Percentiles rank a stretch among this genome's conserved stretches.
Conservation (phyloP, 1,284 basidiomycete genomes). For the Calocybe gambosa region DNA sequence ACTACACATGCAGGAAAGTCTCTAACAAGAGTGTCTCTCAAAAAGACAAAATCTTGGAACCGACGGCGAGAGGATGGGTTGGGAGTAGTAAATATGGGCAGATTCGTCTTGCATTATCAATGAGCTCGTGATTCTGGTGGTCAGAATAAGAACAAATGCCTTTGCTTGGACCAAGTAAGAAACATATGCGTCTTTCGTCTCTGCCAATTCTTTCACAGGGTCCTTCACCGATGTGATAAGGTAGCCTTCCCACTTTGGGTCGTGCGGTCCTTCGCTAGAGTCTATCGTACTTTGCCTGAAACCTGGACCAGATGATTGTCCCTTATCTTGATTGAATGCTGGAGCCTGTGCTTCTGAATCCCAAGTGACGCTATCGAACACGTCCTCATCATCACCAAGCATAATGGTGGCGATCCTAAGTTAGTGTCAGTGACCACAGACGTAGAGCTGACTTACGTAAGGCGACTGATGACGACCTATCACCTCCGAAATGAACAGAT, state of each 20-base stretch:
- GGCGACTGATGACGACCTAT: conserved; percentile 3
- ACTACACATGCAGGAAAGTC: conserved; percentile 97
- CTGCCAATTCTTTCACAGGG: conserved; percentile 91
- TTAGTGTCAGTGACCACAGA: not conserved
- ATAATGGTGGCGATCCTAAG: conserved; percentile 31
- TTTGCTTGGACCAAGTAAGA: conserved; percentile 90
- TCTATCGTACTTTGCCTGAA: conserved; percentile 72
- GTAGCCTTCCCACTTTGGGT: conserved; percentile 88
- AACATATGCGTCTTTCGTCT: conserved; percentile 95
- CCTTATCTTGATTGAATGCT: conserved; percentile 40
- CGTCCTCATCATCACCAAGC: conserved; percentile 78
- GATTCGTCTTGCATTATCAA: conserved; percentile 56
- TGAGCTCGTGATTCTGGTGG: conserved; percentile 7
- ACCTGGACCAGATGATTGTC: conserved; percentile 53
- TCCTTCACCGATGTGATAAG: conserved; percentile 84
- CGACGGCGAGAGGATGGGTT: conserved; percentile 76
- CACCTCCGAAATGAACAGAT: too few relatives aligned
- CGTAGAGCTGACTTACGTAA: conserved; percentile 14
- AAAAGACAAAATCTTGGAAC: conserved; percentile 96
- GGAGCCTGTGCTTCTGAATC: conserved; percentile 59
- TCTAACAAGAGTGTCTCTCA: conserved; percentile 82
- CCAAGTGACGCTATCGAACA: conserved; percentile 84
- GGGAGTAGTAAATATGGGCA: conserved; percentile 71
- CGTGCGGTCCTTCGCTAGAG: conserved; percentile 59
- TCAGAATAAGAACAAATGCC: conserved; percentile 39